Base-by-base conservation (phyloP, 2,329 filamentous ascomycete genomes). In the Stemphylium beticola region DNA sequence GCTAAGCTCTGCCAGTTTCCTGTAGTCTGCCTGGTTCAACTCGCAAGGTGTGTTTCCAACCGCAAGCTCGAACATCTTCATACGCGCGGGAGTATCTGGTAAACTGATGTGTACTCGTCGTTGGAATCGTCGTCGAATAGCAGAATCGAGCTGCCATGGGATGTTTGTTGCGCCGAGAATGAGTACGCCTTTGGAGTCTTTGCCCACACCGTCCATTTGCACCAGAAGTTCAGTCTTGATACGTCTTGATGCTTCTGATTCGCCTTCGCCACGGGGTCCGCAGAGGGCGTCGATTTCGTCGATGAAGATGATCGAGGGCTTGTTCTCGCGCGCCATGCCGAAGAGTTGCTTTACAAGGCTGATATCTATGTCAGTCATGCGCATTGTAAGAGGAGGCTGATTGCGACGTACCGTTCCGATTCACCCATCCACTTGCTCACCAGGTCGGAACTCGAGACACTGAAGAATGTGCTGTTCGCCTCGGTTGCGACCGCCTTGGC, bases 361-460 rank as follows among this genome's bases (percentile, higher is more conserved):
- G 68, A 42, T 26, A 9, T n/a, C n/a, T 12, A 6, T 17, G 45
- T 67, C 26, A 65, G 60, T 38, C 22, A 24, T 55, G 50, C 18
- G 22, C 12, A 37, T 10, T 10, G 32, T 26, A 14, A n/a, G 15
- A 1, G 9, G 1, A 3, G 10, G 24, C 18, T 10, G 14, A 8
- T 20, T 40, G 20, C 18, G 8, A 15, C 82, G 43, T 80, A 96
- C 91, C 92, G 87, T 86, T 99, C 95, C 82, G 91, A 96, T 78
- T 99, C 95, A 80, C 95, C 95, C 95, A 99, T 99, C 95, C 95
- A 99, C 75, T 99, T 99, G 76, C 92, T 96, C 57, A 99, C 95
- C 76, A 99, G 77, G 75, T 99, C 95, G 73, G 92, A 96, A 82
- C 91, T 96, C 78, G 91, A 96, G 64, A 99, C 93, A 72, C 92